phyloP scores from a whole-genome alignment of 768 basidiomycete genomes.

The Dictyophora rubrovolvata region DNA sequence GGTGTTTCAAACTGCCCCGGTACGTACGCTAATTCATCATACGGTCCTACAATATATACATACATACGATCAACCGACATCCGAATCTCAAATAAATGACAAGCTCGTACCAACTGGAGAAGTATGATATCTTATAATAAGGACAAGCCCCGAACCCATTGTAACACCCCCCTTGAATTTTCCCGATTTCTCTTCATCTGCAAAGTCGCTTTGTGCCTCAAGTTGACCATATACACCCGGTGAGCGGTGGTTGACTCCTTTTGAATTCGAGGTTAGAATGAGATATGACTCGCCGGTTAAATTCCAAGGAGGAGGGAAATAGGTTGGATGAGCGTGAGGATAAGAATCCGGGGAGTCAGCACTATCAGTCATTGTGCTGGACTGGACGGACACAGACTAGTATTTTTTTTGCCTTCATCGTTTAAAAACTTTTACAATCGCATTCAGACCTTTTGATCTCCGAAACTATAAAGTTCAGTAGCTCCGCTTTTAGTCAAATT shows the following conservation, averaged over 20 bases:
- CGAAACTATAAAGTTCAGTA: no score
- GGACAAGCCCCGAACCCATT: neutral
- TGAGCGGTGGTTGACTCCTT: neutral
- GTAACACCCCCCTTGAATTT: neutral
- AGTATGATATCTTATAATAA: neutral
- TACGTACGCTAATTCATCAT: constrained; percentile 12
- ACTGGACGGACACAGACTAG: no score
- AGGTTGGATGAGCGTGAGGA: neutral
- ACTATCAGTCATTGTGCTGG: no score
- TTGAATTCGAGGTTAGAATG: neutral
- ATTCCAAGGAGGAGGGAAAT: neutral
- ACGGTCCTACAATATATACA: constrained; percentile 1
- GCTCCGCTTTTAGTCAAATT: no score
- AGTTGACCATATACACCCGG: neutral
- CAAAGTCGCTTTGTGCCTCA: neutral
- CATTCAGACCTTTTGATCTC: no score
- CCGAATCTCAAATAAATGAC: neutral
- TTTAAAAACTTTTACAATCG: no score
- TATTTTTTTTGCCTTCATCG: no score
- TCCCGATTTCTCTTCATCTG: neutral
- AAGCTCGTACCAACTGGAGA: neutral
- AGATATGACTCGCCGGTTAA: neutral
- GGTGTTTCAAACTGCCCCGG: constrained; percentile 10
- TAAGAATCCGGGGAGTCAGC: no score
- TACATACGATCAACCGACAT: neutral